Evolutionary conservation across 169 alveolate genomes (phyloP).

Genomic region (Plasmodium relictum): DNA sequence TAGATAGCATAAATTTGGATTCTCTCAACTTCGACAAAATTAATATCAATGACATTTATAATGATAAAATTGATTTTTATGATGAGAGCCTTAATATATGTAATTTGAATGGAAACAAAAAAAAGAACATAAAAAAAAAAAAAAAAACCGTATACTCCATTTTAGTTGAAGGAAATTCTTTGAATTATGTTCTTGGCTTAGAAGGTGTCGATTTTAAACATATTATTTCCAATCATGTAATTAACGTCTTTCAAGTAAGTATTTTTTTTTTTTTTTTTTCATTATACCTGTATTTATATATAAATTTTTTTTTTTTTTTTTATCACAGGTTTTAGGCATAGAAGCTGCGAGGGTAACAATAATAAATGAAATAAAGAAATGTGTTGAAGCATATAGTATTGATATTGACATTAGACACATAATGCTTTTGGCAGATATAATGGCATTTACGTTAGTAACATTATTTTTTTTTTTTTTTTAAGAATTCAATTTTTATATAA

Average conservation of each 20-base stretch:
- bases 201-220: conserved; percentile 93
- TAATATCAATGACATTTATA: conserved; percentile 9
- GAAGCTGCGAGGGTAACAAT: conserved; percentile 98
- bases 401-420: conserved; percentile 97
- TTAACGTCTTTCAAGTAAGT: conserved; percentile 92
- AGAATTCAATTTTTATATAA: background rate
- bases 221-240: conserved; percentile 94
- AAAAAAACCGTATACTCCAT: conserved; percentile 86
- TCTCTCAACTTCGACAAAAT: conserved; percentile 28
- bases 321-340: conserved; percentile 91
- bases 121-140: conserved; percentile 79
- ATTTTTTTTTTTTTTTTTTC: background rate
- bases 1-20: conserved; percentile 19
- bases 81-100: conserved; percentile 61
- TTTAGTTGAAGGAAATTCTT: conserved; percentile 95
- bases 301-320: background rate
- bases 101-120: background rate
- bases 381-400: conserved; percentile 95
- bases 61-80: conserved; percentile 57
- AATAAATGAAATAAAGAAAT: conserved; percentile 94
- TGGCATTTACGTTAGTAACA: conserved; percentile 95
- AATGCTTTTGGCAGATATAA: conserved; percentile 96
- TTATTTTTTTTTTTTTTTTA: background rate
- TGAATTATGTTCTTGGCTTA: conserved; percentile 93
- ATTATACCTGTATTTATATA: conserved; percentile 24